Conservation (phyloP, 1,284 basidiomycete genomes). For the Microbotryum lychnidis-dioicae region DNA sequence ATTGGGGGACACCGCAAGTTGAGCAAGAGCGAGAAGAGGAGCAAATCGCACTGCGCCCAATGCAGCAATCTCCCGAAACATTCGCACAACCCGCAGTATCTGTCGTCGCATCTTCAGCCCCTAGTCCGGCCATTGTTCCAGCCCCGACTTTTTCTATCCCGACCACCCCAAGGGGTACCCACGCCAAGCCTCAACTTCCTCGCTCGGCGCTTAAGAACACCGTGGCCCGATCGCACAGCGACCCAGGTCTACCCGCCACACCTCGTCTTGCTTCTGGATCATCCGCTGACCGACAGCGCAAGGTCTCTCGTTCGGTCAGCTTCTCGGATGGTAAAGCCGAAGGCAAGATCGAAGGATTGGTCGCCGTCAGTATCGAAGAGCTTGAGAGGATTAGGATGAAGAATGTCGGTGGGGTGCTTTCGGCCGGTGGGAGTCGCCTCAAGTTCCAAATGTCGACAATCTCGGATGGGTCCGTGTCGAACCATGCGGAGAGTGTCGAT, state of each 20-base stretch:
- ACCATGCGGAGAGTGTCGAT: not conserved
- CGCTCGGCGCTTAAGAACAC: conserved; percentile 23
- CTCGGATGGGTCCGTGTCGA: not conserved
- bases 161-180: conserved; percentile 14
- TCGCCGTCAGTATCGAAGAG: conserved; percentile 26
- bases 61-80: conserved; percentile 8
- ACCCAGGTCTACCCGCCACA: conserved; percentile 18
- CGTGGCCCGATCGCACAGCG: conserved; percentile 7
- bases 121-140: too few species aligned
- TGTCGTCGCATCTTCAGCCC: too few species aligned
- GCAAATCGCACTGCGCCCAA: conserved; percentile 34
- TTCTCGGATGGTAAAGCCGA: conserved; percentile 84
- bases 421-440: conserved; percentile 16
- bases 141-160: too few species aligned
- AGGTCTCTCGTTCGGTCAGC: conserved; percentile 71
- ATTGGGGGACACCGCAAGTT: not conserved
- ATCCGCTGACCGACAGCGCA: not conserved
- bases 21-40: conserved; percentile 22
- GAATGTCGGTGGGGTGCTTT: too few species aligned
- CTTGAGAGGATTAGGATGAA: conserved; percentile 11
- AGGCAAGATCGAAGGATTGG: conserved; percentile 66
- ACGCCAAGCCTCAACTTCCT: not conserved
- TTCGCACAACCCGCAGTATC: too few species aligned
- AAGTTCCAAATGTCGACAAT: conserved; percentile 8
- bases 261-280: conserved; percentile 6